A percentile compares a stretch with the other conserved stretches of the same genome.
Conservation (phyloP, 148 eudicot genomes). For the Cornus kousa region DNA sequence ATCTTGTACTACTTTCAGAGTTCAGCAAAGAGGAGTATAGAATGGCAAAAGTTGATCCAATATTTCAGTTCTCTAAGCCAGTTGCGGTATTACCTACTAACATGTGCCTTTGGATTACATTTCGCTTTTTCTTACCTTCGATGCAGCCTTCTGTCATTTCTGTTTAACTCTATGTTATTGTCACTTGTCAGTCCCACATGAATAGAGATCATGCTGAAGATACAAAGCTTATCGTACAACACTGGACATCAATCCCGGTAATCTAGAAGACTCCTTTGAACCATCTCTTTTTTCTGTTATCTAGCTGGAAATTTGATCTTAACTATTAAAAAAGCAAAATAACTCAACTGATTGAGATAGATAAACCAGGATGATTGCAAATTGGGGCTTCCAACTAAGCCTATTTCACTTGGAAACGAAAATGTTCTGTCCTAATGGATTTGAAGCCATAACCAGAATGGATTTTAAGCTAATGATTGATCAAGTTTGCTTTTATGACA, state of each 20-base stretch:
- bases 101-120: neutral
- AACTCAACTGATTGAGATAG: neutral
- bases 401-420: no score
- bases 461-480: no score
- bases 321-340: neutral
- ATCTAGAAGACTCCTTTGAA: conserved; percentile 8
- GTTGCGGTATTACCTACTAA: conserved; percentile 50
- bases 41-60: conserved; percentile 74
- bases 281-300: neutral
- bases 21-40: conserved; percentile 71
- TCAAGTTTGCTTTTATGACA: no score
- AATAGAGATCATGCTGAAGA: conserved; percentile 90
- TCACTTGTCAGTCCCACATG: conserved; percentile 83
- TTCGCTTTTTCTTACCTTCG: neutral
- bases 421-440: no score
- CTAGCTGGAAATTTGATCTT: neutral
- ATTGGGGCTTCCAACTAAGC: neutral
- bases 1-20: conserved; percentile 45
- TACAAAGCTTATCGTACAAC: conserved; percentile 84
- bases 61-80: conserved; percentile 88
- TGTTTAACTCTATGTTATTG: conserved; percentile 16
- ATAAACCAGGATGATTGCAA: neutral
- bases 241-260: conserved; percentile 85
- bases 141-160: conserved; percentile 11
- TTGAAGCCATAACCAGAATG: no score